Percentiles rank a stretch among this genome's conserved stretches.
phyloP scores from a whole-genome alignment of 1,284 basidiomycete genomes.

The Ustilago trichophora region DNA sequence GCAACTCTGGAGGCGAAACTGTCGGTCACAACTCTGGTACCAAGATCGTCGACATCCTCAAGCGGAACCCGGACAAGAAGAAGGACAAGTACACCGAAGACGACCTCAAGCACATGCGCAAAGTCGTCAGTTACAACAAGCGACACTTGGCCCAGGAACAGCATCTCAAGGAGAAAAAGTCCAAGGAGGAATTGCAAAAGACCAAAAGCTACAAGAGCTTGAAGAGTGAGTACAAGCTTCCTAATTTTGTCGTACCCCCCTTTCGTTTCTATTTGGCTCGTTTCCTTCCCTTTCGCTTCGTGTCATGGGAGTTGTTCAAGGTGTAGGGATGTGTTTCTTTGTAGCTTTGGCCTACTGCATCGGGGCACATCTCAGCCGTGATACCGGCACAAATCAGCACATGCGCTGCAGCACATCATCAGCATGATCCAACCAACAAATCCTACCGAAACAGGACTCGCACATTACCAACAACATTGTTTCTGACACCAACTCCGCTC shows the following conservation, averaged over 20 bases:
- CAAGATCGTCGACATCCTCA: constrained; percentile 63
- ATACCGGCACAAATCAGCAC: no score
- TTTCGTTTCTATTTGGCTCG: constrained; percentile 3
- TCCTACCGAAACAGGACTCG: no score
- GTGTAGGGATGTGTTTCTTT: no score
- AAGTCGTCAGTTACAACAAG: constrained; percentile 65
- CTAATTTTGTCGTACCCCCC: constrained; percentile 2
- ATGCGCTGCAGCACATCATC: no score
- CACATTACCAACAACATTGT: no score
- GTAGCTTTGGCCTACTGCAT: no score
- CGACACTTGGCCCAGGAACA: constrained; percentile 63
- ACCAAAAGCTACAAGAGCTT: constrained; percentile 55
- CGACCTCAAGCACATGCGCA: constrained; percentile 64
- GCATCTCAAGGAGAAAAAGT: constrained; percentile 54
- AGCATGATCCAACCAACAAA: no score
- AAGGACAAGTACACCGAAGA: constrained; percentile 60
- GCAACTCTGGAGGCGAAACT: constrained; percentile 46
- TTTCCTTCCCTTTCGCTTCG: no score
- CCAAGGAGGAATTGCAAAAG: constrained; percentile 51
- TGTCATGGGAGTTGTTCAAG: no score
- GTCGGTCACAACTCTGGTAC: constrained; percentile 59
- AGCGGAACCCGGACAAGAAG: constrained; percentile 63
- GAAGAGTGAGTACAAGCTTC: constrained; percentile 41
- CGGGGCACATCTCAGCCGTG: no score
- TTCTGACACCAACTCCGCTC: constrained; percentile 5